Conservation (phyloP, 257 asterid genomes). For the Echites panduratus region DNA sequence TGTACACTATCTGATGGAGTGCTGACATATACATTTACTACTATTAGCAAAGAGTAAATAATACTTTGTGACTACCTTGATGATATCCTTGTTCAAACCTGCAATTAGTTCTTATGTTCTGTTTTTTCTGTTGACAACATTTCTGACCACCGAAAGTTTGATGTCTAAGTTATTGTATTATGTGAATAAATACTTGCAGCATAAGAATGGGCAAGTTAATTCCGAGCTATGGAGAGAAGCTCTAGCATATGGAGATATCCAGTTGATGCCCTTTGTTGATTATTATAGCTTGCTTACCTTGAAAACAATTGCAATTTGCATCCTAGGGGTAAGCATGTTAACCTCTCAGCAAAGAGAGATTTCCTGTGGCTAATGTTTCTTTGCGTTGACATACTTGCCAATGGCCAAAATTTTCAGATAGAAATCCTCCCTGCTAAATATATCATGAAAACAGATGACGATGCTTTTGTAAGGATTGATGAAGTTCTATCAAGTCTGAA, state of each 20-base stretch:
- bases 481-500: slow-evolving; percentile 62
- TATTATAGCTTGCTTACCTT: slow-evolving; percentile 75
- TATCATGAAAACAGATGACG: slow-evolving; percentile 94
- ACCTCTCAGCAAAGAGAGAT: slow-evolving; percentile 10
- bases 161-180: slow-evolving; percentile 4
- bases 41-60: background rate
- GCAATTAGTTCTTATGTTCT: background rate
- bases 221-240: slow-evolving; percentile 85
- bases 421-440: slow-evolving; percentile 66
- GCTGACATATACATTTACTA: background rate
- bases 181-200: slow-evolving; percentile 41
- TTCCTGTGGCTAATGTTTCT: background rate
- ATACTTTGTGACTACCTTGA: background rate
- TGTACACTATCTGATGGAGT: background rate
- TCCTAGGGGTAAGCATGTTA: slow-evolving; percentile 57
- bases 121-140: background rate
- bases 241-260: slow-evolving; percentile 70
- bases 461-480: slow-evolving; percentile 93
- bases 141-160: background rate
- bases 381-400: background rate
- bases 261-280: slow-evolving; percentile 93
- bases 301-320: slow-evolving; percentile 86
- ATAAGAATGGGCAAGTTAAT: slow-evolving; percentile 79
- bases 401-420: slow-evolving; percentile 39
- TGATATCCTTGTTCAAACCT: background rate